These are phyloP conservation scores for Candida insectorum DNA, from an alignment of 805 yeast species.

Conservation along the genomic window DNA sequence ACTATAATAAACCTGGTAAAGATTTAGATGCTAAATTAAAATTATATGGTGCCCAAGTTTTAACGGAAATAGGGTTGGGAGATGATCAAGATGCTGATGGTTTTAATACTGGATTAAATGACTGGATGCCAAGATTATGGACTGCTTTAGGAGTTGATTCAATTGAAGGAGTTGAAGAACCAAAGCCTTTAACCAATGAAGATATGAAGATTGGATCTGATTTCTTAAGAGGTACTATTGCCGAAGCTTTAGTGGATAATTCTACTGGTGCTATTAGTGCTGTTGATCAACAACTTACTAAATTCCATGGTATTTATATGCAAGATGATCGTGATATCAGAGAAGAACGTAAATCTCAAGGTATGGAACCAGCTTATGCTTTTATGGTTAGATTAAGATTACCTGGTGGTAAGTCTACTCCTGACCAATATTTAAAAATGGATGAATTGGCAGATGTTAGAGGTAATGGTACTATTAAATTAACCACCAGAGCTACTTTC, in stretches of 20 bases:
- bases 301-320: conserved; percentile 97
- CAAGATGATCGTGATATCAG: conserved; percentile 97
- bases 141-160: conserved; percentile 82
- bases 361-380: conserved; percentile 92
- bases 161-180: conserved; percentile 80
- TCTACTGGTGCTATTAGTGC: conserved; percentile 91
- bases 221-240: conserved; percentile 89
- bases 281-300: conserved; percentile 88
- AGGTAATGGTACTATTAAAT: conserved; percentile 91
- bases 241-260: conserved; percentile 74
- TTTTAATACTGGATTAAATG: conserved; percentile 82
- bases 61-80: conserved; percentile 81
- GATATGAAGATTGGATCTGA: conserved; percentile 89
- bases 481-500: conserved; percentile 96
- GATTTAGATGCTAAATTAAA: conserved; percentile 66
- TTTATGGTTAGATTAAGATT: conserved; percentile 95
- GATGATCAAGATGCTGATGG: conserved; percentile 99
- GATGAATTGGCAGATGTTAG: conserved; percentile 76
- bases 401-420: conserved; percentile 89
- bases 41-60: conserved; percentile 68
- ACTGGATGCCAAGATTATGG: conserved; percentile 87
- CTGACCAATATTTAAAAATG: conserved; percentile 83
- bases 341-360: conserved; percentile 88
- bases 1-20: conserved; percentile 85
- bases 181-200: conserved; percentile 88